Evolutionary conservation across 1,284 basidiomycete genomes (phyloP).

Genomic region (Fomitopsis schrenkii): DNA sequence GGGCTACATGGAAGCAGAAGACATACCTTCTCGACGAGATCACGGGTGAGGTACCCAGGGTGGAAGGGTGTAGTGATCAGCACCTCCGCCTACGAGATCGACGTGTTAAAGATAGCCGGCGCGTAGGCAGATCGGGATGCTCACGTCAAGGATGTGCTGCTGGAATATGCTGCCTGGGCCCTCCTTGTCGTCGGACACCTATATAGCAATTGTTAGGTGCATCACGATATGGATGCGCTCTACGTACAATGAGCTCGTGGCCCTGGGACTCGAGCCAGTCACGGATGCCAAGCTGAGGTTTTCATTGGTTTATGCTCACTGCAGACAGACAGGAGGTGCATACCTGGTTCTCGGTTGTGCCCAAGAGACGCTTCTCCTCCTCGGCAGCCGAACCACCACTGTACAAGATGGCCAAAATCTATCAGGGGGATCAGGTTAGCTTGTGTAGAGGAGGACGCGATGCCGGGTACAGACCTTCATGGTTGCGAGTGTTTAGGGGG

Average conservation of each 20-base stretch:
- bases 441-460: constrained; percentile 21
- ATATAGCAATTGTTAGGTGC: constrained; percentile 3
- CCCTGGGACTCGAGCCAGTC: constrained; percentile 70
- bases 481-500: constrained; percentile 4
- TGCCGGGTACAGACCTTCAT: neutral
- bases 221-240: constrained; percentile 2
- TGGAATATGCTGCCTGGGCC: constrained; percentile 84
- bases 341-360: constrained; percentile 87
- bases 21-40: constrained; percentile 52
- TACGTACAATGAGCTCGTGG: constrained; percentile 67
- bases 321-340: neutral
- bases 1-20: neutral
- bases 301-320: neutral
- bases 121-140: constrained; percentile 20
- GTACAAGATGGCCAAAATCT: constrained; percentile 85
- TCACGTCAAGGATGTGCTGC: constrained; percentile 81
- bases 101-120: neutral
- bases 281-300: constrained; percentile 64
- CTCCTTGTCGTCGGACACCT: constrained; percentile 88
- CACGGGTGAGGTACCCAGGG: constrained; percentile 84
- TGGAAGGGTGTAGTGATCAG: constrained; percentile 93
- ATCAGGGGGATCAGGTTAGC: neutral
- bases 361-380: constrained; percentile 83
- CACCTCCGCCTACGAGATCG: constrained; percentile 50
- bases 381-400: constrained; percentile 69